These are phyloP conservation scores for Cercophora samala DNA, from an alignment of 495 filamentous ascomycete species.

Conservation along the genomic window DNA sequence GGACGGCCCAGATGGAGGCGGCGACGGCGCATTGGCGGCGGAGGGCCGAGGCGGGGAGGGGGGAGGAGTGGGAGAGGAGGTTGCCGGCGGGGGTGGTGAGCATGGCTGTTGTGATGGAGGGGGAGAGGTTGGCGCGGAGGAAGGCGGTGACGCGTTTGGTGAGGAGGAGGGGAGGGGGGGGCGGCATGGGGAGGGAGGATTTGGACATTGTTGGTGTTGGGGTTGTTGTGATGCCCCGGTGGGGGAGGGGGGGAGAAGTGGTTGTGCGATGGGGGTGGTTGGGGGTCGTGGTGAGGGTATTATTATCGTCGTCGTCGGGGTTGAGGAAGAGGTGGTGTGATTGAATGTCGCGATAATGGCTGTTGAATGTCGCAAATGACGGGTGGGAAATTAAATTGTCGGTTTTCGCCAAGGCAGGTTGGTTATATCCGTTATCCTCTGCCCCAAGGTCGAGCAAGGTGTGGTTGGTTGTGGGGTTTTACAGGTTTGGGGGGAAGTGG, in stretches of 20 bases:
- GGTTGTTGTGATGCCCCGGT: too few relatives aligned
- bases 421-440: not conserved
- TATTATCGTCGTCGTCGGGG: too few relatives aligned
- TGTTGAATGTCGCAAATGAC: not conserved
- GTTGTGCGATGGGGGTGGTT: not conserved
- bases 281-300: not conserved
- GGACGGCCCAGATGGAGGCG: constrained; percentile 42
- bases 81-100: constrained; percentile 48
- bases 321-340: too few relatives aligned
- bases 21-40: constrained; percentile 49
- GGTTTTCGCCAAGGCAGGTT: not conserved
- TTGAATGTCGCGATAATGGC: not conserved
- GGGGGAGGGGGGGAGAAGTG: not conserved
- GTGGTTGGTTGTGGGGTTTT: not conserved
- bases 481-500: not conserved
- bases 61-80: constrained; percentile 48
- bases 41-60: constrained; percentile 39
- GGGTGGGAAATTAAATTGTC: not conserved
- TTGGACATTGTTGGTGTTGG: constrained; percentile 14
- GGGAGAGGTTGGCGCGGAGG: constrained; percentile 45
- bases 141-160: constrained; percentile 48
- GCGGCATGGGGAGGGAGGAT: constrained; percentile 17
- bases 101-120: constrained; percentile 39
- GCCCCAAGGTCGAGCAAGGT: not conserved
- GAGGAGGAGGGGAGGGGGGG: constrained; percentile 46